Evolutionary conservation across 495 filamentous ascomycete genomes (phyloP).

Genomic region (Penicillium coffeae): DNA sequence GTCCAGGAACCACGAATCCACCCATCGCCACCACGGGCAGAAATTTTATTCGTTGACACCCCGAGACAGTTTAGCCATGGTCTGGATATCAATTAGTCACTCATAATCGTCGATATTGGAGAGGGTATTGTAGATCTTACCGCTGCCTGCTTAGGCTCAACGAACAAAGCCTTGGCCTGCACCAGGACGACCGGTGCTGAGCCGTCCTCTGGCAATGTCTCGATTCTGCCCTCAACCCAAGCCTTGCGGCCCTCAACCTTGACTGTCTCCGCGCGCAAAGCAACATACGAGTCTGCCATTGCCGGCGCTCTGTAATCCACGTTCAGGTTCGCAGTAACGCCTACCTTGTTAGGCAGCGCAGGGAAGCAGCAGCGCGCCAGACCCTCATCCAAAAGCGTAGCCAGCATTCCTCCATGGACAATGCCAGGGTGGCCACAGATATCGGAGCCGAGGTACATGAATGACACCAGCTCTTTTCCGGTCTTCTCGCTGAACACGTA

Average conservation of each 20-base stretch:
- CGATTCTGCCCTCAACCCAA: slow-evolving; percentile 90
- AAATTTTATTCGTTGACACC: slow-evolving; percentile 20
- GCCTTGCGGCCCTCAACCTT: slow-evolving; percentile 94
- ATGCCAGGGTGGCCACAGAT: slow-evolving; percentile 91
- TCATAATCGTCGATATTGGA: neutral
- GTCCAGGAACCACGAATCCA: slow-evolving; percentile 22
- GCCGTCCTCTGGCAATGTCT: slow-evolving; percentile 66
- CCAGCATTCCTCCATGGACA: slow-evolving; percentile 85
- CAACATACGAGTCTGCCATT: slow-evolving; percentile 70
- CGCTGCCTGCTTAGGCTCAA: slow-evolving; percentile 81
- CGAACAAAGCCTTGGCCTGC: slow-evolving; percentile 80
- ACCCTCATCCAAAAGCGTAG: slow-evolving; percentile 89
- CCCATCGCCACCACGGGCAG: neutral
- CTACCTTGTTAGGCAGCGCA: slow-evolving; percentile 82
- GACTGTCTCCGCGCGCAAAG: slow-evolving; percentile 73
- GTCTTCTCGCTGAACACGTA: slow-evolving; percentile 66
- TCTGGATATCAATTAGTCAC: slow-evolving; percentile 21
- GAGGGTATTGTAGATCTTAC: slow-evolving; percentile 42
- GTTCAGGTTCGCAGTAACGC: slow-evolving; percentile 85
- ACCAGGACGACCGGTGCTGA: slow-evolving; percentile 63
- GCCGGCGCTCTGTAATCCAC: slow-evolving; percentile 84
- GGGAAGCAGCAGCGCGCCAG: slow-evolving; percentile 88
- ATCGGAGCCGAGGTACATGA: slow-evolving; percentile 75
- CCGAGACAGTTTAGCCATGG: slow-evolving; percentile 29
- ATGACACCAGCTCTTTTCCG: slow-evolving; percentile 68